These are phyloP conservation scores for Cyclotella choctawhatcheeana DNA, from an alignment of 108 stramenopile genomes.

Conservation along the genomic window DNA sequence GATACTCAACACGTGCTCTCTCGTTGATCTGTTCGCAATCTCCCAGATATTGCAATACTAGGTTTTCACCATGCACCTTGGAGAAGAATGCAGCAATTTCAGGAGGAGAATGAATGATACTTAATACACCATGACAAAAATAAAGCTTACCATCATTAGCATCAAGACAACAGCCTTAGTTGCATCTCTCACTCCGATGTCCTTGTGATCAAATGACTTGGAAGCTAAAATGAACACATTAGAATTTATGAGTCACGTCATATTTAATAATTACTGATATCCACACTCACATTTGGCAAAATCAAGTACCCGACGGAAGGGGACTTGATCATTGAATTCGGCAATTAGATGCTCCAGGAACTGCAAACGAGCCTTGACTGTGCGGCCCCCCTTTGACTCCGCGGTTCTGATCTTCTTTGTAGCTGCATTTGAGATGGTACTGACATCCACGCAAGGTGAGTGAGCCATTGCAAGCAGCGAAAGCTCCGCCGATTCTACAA, in stretches of 20 bases:
- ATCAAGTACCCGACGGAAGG: constrained; percentile 35
- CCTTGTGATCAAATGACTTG: constrained; percentile 44
- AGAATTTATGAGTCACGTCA: background rate
- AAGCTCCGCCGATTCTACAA: constrained; percentile 48
- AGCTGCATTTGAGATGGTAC: constrained; percentile 25
- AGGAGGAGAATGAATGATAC: no score
- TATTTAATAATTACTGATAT: background rate
- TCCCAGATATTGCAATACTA: constrained; percentile 32
- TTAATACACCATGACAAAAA: background rate
- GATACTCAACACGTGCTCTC: constrained; percentile 39
- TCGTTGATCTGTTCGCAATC: constrained; percentile 35
- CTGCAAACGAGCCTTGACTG: constrained; percentile 32
- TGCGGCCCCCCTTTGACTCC: constrained; percentile 39
- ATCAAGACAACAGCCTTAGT: constrained; percentile 36
- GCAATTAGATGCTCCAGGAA: constrained; percentile 45
- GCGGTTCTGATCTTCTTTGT: constrained; percentile 46
- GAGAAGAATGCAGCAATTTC: no score
- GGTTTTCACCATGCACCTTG: constrained; percentile 32
- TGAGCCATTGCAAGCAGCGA: constrained; percentile 44
- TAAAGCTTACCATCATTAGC: constrained; percentile 32
- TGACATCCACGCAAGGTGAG: constrained; percentile 24
- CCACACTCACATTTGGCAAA: constrained; percentile 28
- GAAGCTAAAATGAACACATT: background rate
- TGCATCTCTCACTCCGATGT: constrained; percentile 42
- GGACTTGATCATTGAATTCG: constrained; percentile 31